phyloP scores from a whole-genome alignment of 257 asterid species.

The Eustoma russellianum region DNA sequence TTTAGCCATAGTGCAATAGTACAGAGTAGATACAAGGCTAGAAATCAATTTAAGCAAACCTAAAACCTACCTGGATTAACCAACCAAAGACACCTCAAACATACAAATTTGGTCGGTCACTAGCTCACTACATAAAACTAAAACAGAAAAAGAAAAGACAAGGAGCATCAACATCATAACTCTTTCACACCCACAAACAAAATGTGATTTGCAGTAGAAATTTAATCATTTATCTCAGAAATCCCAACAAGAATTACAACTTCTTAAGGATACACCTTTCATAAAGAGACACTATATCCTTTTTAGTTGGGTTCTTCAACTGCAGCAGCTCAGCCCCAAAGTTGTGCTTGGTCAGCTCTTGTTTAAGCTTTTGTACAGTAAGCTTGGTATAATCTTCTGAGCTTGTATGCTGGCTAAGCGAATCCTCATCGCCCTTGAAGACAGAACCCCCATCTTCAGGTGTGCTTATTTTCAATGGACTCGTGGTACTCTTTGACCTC shows the following conservation, averaged over 20 bases:
- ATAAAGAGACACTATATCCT: slow-evolving; percentile 59
- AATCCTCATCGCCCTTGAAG: slow-evolving; percentile 48
- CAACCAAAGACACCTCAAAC: no score
- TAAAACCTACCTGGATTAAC: no score
- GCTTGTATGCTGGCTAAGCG: slow-evolving; percentile 48
- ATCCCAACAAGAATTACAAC: slow-evolving; percentile 13
- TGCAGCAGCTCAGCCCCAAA: slow-evolving; percentile 67
- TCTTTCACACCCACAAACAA: no score
- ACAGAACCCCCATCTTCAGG: slow-evolving; percentile 94
- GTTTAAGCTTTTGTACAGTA: slow-evolving; percentile 59
- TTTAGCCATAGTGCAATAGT: no score
- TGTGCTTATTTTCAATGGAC: slow-evolving; percentile 45
- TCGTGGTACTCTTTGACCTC: slow-evolving; percentile 66
- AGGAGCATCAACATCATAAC: no score
- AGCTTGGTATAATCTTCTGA: slow-evolving; percentile 55
- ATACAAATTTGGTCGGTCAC: no score
- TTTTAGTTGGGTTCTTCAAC: slow-evolving; percentile 55
- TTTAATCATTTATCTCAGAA: background rate
- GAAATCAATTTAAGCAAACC: no score
- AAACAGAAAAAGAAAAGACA: no score
- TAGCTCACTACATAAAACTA: no score
- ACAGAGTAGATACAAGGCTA: no score
- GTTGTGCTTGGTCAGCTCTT: slow-evolving; percentile 58
- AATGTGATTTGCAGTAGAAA: no score
- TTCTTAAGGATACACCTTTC: slow-evolving; percentile 53